A percentile compares a stretch with the other conserved stretches of the same genome.
phyloP scores from a whole-genome alignment of 805 yeast species.

The Candida tallmaniae region DNA sequence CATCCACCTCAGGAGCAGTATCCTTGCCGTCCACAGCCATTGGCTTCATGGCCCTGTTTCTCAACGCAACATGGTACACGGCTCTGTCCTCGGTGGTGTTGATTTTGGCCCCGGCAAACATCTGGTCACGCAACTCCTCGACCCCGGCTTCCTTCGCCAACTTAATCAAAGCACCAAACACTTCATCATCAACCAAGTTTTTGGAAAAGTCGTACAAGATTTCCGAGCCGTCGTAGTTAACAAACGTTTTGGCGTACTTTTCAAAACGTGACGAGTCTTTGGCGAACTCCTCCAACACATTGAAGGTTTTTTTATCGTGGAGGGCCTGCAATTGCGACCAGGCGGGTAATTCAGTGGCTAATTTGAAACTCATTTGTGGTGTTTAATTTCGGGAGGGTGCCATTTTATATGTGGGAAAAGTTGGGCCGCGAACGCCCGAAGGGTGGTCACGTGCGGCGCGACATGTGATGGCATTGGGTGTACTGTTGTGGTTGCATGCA shows the following conservation, averaged over 20 bases:
- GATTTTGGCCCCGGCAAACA: conserved; percentile 92
- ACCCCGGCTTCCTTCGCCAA: conserved; percentile 90
- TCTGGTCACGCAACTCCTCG: conserved; percentile 78
- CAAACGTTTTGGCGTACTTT: conserved; percentile 72
- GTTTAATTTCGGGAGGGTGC: too few species aligned
- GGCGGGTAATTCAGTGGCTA: conserved; percentile 69
- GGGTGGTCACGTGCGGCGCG: too few species aligned
- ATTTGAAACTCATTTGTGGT: conserved; percentile 10
- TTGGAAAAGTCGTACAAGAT: conserved; percentile 94
- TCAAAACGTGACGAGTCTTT: conserved; percentile 71
- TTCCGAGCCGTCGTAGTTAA: conserved; percentile 82
- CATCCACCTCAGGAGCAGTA: conserved; percentile 88
- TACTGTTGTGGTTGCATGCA: too few species aligned
- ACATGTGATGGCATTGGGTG: too few species aligned
- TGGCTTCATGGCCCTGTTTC: conserved; percentile 82
- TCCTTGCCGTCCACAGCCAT: conserved; percentile 88
- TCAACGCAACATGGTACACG: conserved; percentile 92
- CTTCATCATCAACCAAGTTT: conserved; percentile 85
- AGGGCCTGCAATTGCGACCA: conserved; percentile 75
- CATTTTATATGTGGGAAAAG: too few species aligned
- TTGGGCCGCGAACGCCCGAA: too few species aligned
- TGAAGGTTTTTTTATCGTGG: conserved; percentile 75
- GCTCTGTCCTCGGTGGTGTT: conserved; percentile 96
- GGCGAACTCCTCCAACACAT: conserved; percentile 73
- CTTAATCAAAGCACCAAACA: conserved; percentile 59